Conservation (phyloP, 306 rosid species). For the Albizia julibrissin region DNA sequence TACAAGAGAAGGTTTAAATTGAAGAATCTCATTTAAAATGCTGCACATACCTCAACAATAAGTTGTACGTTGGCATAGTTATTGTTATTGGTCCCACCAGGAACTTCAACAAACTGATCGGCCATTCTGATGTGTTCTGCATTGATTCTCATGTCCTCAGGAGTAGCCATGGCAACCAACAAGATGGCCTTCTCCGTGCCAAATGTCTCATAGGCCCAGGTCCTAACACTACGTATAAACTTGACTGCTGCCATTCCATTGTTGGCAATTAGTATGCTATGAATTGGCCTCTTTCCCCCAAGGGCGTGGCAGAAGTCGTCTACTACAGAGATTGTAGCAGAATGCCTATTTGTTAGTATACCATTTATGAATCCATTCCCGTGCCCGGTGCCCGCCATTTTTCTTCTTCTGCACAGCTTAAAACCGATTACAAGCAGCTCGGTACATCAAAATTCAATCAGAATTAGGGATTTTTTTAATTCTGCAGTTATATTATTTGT, state of each 20-base stretch:
- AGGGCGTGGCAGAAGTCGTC: conserved; percentile 81
- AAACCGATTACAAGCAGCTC: conserved; percentile 30
- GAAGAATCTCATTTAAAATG: conserved; percentile 28
- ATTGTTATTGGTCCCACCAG: conserved; percentile 99
- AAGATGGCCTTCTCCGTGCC: conserved; percentile 94
- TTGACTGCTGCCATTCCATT: conserved; percentile 99
- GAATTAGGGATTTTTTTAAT: background rate
- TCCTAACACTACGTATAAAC: conserved; percentile 92
- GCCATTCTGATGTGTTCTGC: conserved; percentile 99
- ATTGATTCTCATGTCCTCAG: conserved; percentile 99
- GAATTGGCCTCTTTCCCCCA: conserved; percentile 92
- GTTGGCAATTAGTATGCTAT: conserved; percentile 92
- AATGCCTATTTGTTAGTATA: conserved; percentile 55
- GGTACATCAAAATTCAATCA: conserved; percentile 4
- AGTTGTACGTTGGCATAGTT: conserved; percentile 99
- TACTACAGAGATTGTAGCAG: conserved; percentile 70
- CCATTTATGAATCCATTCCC: conserved; percentile 67
- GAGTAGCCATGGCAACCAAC: conserved; percentile 99
- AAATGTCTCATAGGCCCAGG: conserved; percentile 96
- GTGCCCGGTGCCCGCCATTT: conserved; percentile 52
- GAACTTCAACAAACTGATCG: conserved; percentile 98
- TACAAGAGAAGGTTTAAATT: background rate
- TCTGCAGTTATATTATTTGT: conserved; percentile 11
- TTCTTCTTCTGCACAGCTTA: conserved; percentile 45
- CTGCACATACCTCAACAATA: conserved; percentile 79